A percentile compares a stretch with the other conserved stretches of the same genome.
Conservation (phyloP, 805 yeast species). For the Priceomyces medius region DNA sequence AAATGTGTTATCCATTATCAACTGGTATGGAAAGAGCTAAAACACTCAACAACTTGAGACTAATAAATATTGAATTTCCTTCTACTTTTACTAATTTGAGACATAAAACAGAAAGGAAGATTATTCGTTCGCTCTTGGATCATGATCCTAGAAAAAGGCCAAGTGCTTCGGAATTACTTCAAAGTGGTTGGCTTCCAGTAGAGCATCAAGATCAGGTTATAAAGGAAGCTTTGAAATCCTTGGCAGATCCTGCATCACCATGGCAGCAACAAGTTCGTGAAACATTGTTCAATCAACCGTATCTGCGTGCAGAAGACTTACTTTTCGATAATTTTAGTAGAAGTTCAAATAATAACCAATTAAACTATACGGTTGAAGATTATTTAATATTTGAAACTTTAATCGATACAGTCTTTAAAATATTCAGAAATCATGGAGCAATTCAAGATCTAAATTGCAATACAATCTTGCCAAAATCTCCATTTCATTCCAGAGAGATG, state of each 20-base stretch:
- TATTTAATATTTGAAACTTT: constrained; percentile 60
- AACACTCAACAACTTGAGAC: constrained; percentile 65
- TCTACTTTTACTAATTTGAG: constrained; percentile 55
- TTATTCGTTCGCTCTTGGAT: constrained; percentile 64
- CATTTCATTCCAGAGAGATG: constrained; percentile 59
- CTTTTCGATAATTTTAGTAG: constrained; percentile 61
- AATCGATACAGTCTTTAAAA: constrained; percentile 54
- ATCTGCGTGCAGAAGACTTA: constrained; percentile 79
- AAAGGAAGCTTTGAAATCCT: constrained; percentile 79
- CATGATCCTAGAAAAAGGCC: constrained; percentile 83
- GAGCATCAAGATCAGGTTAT: constrained; percentile 88
- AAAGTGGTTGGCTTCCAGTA: constrained; percentile 82
- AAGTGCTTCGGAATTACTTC: constrained; percentile 69
- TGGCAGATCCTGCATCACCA: constrained; percentile 88
- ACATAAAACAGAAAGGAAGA: constrained; percentile 58
- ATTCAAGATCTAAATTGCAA: constrained; percentile 67
- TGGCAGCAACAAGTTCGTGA: constrained; percentile 93
- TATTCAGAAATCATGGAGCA: constrained; percentile 85
- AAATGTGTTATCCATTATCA: constrained; percentile 81
- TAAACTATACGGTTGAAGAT: constrained; percentile 37
- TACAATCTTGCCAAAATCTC: constrained; percentile 75
- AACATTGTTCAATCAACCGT: constrained; percentile 81
- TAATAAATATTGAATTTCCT: constrained; percentile 66
- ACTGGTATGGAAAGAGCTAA: constrained; percentile 93
- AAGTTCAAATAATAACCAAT: constrained; percentile 20